These are phyloP conservation scores for Pyrenophora seminiperda DNA, from an alignment of 2,329 filamentous ascomycete genomes.

Conservation along the genomic window DNA sequence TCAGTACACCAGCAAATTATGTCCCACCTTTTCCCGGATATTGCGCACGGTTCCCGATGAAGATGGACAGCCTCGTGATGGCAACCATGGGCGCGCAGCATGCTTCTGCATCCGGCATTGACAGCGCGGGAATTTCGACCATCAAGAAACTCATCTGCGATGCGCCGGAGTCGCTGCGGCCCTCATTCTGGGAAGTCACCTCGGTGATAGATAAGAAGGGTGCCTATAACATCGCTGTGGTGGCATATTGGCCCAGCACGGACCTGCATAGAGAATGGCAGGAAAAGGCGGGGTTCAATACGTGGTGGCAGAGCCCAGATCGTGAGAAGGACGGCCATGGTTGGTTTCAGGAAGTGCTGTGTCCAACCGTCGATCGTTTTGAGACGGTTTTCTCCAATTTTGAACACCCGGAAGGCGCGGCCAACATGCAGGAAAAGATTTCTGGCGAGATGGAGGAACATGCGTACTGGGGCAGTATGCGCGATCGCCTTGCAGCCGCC, in stretches of 20 bases:
- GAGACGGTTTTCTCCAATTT: constrained; percentile 53
- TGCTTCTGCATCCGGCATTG: not conserved
- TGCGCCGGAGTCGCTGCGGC: constrained; percentile 15
- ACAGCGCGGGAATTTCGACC: constrained; percentile 15
- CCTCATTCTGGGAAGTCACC: constrained; percentile 42
- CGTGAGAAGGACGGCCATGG: constrained; percentile 36
- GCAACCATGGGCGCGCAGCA: constrained; percentile 45
- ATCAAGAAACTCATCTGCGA: constrained; percentile 20
- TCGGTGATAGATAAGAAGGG: constrained; percentile 37
- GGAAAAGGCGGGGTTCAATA: constrained; percentile 42
- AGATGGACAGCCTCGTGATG: constrained; percentile 42
- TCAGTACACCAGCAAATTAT: constrained; percentile 30
- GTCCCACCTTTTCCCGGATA: constrained; percentile 41
- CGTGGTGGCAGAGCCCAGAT: constrained; percentile 48
- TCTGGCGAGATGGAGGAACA: constrained; percentile 51
- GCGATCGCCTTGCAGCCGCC: constrained; percentile 50
- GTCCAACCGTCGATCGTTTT: constrained; percentile 51
- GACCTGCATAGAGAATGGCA: constrained; percentile 42
- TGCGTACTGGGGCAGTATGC: constrained; percentile 56
- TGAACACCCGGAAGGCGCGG: constrained; percentile 48
- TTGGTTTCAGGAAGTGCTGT: constrained; percentile 54
- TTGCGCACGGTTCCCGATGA: constrained; percentile 40
- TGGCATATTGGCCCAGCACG: constrained; percentile 50
- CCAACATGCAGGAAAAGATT: constrained; percentile 48
- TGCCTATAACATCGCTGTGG: constrained; percentile 44